A percentile compares a stretch with the other conserved stretches of the same genome.
phyloP scores from a whole-genome alignment of 352 stramenopile genomes.

The Pythium vanterpoolii region DNA sequence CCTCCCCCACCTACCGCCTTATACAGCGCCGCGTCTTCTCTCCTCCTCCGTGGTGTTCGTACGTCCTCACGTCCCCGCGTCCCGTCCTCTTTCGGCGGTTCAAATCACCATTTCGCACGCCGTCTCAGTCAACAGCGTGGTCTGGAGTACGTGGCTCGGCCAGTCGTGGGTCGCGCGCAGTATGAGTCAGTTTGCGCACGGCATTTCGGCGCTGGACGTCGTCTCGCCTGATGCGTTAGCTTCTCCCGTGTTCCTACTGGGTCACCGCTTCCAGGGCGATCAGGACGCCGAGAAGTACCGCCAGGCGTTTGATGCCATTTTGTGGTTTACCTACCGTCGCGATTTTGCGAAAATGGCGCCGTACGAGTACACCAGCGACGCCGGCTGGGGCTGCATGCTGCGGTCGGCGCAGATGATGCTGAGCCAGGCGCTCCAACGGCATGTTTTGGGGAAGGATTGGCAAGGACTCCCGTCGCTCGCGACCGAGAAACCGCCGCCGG shows the following conservation, averaged over 20 bases:
- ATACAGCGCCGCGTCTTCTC: neutral
- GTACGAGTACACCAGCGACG: conserved; percentile 89
- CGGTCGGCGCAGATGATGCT: conserved; percentile 95
- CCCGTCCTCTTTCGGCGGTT: neutral
- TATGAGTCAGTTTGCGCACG: conserved; percentile 83
- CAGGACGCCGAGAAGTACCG: conserved; percentile 51
- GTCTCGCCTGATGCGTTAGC: conserved; percentile 30
- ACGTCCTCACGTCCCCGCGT: neutral
- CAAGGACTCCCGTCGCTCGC: conserved; percentile 33
- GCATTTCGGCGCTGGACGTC: conserved; percentile 71
- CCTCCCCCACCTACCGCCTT: neutral
- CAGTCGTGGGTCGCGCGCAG: conserved; percentile 37
- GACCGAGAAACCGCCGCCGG: conserved; percentile 33
- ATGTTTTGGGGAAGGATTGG: conserved; percentile 60
- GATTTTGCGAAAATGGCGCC: conserved; percentile 85
- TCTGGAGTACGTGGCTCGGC: conserved; percentile 31
- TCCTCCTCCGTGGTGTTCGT: neutral
- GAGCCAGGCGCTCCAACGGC: conserved; percentile 82
- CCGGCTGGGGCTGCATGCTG: conserved; percentile 96
- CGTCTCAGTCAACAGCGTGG: conserved; percentile 17
- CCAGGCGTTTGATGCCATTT: conserved; percentile 52
- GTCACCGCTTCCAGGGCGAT: conserved; percentile 20
- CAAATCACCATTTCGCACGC: conserved; percentile 2
- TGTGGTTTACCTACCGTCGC: conserved; percentile 91
- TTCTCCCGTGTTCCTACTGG: conserved; percentile 50